phyloP scores from a whole-genome alignment of 257 asterid species.

The Solanum phureja region DNA sequence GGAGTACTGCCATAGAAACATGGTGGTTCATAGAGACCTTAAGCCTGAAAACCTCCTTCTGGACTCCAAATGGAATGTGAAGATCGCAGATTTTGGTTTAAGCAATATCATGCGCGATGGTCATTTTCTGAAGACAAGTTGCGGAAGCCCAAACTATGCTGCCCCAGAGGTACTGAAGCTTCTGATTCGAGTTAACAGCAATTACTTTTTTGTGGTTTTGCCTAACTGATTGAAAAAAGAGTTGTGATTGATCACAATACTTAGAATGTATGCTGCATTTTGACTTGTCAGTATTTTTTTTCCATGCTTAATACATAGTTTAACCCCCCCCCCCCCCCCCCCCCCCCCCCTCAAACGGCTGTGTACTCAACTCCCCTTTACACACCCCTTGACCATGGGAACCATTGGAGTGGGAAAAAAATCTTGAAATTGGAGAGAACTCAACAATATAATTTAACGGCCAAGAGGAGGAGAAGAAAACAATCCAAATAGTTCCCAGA shows the following conservation, averaged over 20 bases:
- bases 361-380: background rate
- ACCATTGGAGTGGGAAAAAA: background rate
- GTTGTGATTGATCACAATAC: background rate
- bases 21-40: constrained; percentile 93
- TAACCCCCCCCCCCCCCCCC: background rate
- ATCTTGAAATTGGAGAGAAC: background rate
- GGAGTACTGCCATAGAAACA: constrained; percentile 91
- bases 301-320: background rate
- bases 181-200: background rate
- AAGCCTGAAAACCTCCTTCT: constrained; percentile 92
- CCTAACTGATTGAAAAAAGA: background rate
- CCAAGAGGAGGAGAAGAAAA: background rate
- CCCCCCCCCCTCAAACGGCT: background rate
- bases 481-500: background rate
- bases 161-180: constrained; percentile 74
- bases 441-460: background rate
- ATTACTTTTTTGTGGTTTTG: background rate
- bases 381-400: background rate
- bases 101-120: constrained; percentile 94
- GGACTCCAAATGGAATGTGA: constrained; percentile 76
- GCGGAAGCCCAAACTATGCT: constrained; percentile 96
- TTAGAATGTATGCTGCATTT: background rate
- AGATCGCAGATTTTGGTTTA: constrained; percentile 93
- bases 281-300: background rate
- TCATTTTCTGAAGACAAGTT: constrained; percentile 90